Base-by-base conservation (phyloP, 768 basidiomycete genomes). In the Rhizopogon sp. region DNA sequence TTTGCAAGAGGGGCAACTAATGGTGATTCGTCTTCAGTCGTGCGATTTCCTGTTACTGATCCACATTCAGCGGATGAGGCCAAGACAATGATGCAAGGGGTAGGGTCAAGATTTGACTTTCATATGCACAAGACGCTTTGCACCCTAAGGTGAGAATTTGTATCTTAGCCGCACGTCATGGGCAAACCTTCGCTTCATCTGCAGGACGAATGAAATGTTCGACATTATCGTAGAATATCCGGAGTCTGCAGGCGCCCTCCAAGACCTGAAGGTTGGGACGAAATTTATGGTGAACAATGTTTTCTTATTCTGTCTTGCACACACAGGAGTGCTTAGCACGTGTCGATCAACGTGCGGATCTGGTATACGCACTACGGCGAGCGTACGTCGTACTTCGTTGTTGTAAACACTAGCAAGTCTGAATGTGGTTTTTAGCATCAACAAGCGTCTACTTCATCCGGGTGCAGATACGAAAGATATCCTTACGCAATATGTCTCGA, bases 211-310 rank as follows among this genome's bases (percentile, higher is more conserved):
- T 47, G 95, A 98, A 67, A 87, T 98, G 17, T 98, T 97, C 65
- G 93, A 96, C 60, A 97, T 98, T 54, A 96, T 98, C 55, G 85
- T 98, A 53, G 92, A 96, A 63, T 95, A 84, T 62, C 94, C 96
- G 0, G 90, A 94, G 57, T 96, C 95, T 0, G 77, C 75, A 59
- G 84, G 87, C 3, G 94, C 93, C 0, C 72, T 98, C 17, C 79
- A 88, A 54, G 97, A 99, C 71, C 76, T 98, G 17, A 88, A 83
- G 73, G 93, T 91, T 22, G 68, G 52, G 16, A 29, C 11, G 20
- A 39, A 41, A 28, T 5, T 53, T 45, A 4, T 14, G 39, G 31
- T 39, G 44, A 28, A 28, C 43, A 13, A 17, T 17, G 14, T 3
- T 20, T 56, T 13, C 50, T 44, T 31, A 25, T 6, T 6, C 13